Base-by-base conservation (phyloP, 2,329 filamentous ascomycete species). In the Aspergillus hortae region DNA sequence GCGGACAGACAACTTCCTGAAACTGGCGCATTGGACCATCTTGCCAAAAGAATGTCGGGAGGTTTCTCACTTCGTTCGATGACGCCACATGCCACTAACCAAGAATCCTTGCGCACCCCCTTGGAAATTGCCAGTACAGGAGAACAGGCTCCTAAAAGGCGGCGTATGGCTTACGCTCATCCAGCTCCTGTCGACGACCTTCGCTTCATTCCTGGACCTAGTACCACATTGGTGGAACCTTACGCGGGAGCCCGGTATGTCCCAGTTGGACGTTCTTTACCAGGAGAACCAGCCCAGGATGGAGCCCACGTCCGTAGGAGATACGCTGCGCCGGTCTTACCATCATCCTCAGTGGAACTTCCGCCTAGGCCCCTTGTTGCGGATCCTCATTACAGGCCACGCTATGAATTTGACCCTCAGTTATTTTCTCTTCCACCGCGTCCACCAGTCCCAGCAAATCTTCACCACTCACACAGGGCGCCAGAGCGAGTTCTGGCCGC, bases 61-160 rank as follows among this genome's bases (percentile, higher is more conserved):
- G 56, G 48, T n/a, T 56, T 60, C 25, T 54, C 52, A 42, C 60
- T 65, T 32, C 63, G 64, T 51, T 66, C 67, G 33, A 57, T 64
- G 58, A 69, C 68, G 38, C 64, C 67, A 46, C 53, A 54, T 46
- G 52, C 51, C 7, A 46, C 56, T 32, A 54, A 55, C 53, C 64
- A 64, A 50, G 61, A 66, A 38, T 57, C 54, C 46, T 56, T 56
- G 35, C 56, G 54, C 50, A 56, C 60, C 40, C 21, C 21, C 19
- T 14, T 58, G 42, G 56, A 65, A 46, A 61, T 64, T 45, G 56
- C 60, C 46, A 30, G 27, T 30, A 53, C 55, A 41, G 61, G 61
- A 46, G 58, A 61, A 54, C 65, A 64, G 32, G 55, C 56, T 30
- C 54, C 58, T 35, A 74, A 73, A 56, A 64, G 67, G 54, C 67